Evolutionary conservation across 305 asterid species (phyloP).

Genomic region (Fraxinus velutina): DNA sequence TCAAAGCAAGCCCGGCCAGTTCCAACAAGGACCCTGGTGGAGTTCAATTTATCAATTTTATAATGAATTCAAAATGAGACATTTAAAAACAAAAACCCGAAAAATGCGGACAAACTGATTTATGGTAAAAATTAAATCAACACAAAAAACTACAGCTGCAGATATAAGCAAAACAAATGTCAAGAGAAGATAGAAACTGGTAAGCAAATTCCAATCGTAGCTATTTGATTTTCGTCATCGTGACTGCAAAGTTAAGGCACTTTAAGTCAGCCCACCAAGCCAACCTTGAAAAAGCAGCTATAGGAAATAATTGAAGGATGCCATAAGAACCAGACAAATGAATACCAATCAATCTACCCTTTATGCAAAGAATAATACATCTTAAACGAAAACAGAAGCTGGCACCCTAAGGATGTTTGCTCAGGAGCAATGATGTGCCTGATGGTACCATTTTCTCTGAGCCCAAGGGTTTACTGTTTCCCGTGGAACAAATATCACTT

Average conservation of each 20-base stretch:
- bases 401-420: neutral
- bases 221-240: neutral
- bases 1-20: slow-evolving; percentile 98
- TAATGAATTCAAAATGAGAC: neutral
- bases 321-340: slow-evolving; percentile 2
- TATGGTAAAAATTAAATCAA: slow-evolving; percentile 17
- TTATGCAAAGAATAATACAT: neutral
- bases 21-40: slow-evolving; percentile 95
- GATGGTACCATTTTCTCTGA: neutral
- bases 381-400: neutral
- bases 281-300: slow-evolving; percentile 14
- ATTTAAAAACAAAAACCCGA: slow-evolving; percentile 16
- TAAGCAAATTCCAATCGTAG: slow-evolving; percentile 17
- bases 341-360: neutral
- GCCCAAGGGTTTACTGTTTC: neutral
- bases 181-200: slow-evolving; percentile 19
- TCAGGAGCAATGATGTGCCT: neutral
- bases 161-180: slow-evolving; percentile 4
- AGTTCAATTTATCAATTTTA: slow-evolving; percentile 27
- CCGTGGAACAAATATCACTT: neutral
- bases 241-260: neutral
- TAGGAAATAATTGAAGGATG: neutral
- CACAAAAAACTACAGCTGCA: slow-evolving; percentile 20
- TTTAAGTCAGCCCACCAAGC: slow-evolving; percentile 5
- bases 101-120: neutral